Evolutionary conservation across 768 basidiomycete genomes (phyloP).

Genomic region (Kwoniella sp.): DNA sequence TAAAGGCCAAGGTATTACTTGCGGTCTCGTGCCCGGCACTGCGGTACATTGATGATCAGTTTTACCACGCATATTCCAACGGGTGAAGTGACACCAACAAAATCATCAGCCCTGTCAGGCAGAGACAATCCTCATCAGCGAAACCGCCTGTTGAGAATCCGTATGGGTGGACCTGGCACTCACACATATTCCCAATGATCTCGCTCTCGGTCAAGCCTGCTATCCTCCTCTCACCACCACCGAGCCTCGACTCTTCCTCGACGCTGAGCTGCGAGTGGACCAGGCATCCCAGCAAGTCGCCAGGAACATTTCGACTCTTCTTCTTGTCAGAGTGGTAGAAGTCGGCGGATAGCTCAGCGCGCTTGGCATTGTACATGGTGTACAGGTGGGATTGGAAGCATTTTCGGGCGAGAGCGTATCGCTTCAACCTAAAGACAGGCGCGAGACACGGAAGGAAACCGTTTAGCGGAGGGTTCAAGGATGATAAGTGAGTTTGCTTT

Average conservation of each 20-base stretch:
- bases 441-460: not conserved
- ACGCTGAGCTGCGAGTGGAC: slow-evolving; percentile 36
- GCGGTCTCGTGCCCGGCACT: slow-evolving; percentile 53
- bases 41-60: not conserved
- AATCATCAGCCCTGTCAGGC: slow-evolving; percentile 28
- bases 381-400: slow-evolving; percentile 27
- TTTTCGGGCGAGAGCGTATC: slow-evolving; percentile 22
- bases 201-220: slow-evolving; percentile 41
- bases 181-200: slow-evolving; percentile 44
- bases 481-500: too few relatives aligned
- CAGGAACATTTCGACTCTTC: not conserved
- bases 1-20: slow-evolving; percentile 45
- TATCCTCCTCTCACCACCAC: slow-evolving; percentile 12
- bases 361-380: slow-evolving; percentile 21
- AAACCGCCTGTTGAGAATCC: not conserved
- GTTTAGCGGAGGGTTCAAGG: not conserved
- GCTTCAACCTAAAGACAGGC: slow-evolving; percentile 12
- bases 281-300: slow-evolving; percentile 33
- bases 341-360: slow-evolving; percentile 8
- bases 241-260: slow-evolving; percentile 23
- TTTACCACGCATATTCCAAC: too few relatives aligned
- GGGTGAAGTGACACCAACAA: slow-evolving; percentile 17
- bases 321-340: slow-evolving; percentile 13
- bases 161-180: not conserved
- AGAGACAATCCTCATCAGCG: not conserved